phyloP scores from a whole-genome alignment of 495 filamentous ascomycete genomes.

The Neurospora hispaniola region DNA sequence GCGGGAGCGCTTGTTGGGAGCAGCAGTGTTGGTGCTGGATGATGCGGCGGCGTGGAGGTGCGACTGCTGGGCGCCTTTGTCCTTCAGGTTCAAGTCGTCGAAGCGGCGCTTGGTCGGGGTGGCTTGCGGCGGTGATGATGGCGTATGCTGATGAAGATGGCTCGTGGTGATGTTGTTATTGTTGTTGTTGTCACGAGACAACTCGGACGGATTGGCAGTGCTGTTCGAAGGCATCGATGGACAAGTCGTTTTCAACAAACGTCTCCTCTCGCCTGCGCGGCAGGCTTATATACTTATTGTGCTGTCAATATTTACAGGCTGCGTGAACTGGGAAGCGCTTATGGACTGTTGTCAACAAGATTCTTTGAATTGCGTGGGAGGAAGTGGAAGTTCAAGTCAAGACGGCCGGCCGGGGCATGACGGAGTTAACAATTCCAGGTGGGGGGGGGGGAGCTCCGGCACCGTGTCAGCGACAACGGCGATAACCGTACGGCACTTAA shows the following conservation, averaged over 20 bases:
- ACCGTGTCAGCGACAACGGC: not conserved
- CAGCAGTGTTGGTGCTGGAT: not conserved
- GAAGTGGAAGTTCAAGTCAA: not conserved
- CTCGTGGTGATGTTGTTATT: not conserved
- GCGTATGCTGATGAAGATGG: not conserved
- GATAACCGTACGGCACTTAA: not conserved
- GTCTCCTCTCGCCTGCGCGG: not conserved
- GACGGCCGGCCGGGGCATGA: not conserved
- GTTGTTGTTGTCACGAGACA: not conserved
- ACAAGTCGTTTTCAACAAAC: not conserved
- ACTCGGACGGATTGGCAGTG: not conserved
- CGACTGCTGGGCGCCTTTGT: not conserved
- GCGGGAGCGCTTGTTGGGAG: conserved; percentile 21
- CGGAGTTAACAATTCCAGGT: not conserved
- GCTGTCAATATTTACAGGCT: not conserved
- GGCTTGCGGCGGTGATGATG: not conserved
- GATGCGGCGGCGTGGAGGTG: not conserved
- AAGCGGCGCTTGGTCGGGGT: not conserved
- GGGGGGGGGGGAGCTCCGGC: not conserved
- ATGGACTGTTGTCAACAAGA: not conserved
- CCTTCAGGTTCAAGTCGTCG: not conserved
- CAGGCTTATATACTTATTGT: not conserved
- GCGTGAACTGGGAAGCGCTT: not conserved
- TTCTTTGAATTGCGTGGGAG: not conserved
- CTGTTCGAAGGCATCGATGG: not conserved